Conservation (phyloP, 208 protist genomes). For the Trypanosoma cruzi region DNA sequence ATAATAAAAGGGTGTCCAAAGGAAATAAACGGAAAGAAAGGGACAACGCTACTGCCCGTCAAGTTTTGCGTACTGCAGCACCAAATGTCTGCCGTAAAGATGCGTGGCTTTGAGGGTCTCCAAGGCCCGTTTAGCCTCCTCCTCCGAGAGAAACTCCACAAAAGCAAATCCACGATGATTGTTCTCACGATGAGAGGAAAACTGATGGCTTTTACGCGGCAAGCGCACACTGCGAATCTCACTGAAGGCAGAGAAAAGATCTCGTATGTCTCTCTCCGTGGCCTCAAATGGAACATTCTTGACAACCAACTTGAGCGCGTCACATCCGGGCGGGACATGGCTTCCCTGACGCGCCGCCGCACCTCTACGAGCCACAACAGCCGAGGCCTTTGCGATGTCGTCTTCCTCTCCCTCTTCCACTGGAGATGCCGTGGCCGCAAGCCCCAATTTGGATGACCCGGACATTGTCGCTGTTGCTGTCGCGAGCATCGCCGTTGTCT, state of each 20-base stretch:
- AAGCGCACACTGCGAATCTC: slow-evolving; percentile 96
- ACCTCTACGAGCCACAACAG: slow-evolving; percentile 16
- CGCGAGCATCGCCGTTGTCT: slow-evolving; percentile 31
- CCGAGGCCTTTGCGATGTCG: slow-evolving; percentile 28
- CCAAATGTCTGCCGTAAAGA: slow-evolving; percentile 98
- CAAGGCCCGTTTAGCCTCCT: slow-evolving; percentile 95
- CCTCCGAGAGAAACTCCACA: slow-evolving; percentile 96
- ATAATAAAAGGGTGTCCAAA: slow-evolving; percentile 6
- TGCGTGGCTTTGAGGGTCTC: slow-evolving; percentile 94
- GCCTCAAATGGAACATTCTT: slow-evolving; percentile 99
- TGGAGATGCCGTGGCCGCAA: background rate
- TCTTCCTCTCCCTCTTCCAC: slow-evolving; percentile 17
- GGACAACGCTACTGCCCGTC: slow-evolving; percentile 42
- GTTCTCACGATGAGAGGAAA: slow-evolving; percentile 81
- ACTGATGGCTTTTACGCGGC: slow-evolving; percentile 93
- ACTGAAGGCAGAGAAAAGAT: slow-evolving; percentile 96
- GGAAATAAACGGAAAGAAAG: slow-evolving; percentile 16
- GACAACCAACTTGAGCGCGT: slow-evolving; percentile 95
- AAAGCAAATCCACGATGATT: slow-evolving; percentile 98
- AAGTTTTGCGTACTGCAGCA: slow-evolving; percentile 96
- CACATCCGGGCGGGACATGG: slow-evolving; percentile 71
- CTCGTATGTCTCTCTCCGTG: slow-evolving; percentile 94
- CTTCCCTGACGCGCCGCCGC: background rate
- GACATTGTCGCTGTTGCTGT: background rate
- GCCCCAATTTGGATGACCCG: background rate